These are phyloP conservation scores for Pestalotiopsis sp. DNA, from an alignment of 2,329 filamentous ascomycete species.

Conservation along the genomic window DNA sequence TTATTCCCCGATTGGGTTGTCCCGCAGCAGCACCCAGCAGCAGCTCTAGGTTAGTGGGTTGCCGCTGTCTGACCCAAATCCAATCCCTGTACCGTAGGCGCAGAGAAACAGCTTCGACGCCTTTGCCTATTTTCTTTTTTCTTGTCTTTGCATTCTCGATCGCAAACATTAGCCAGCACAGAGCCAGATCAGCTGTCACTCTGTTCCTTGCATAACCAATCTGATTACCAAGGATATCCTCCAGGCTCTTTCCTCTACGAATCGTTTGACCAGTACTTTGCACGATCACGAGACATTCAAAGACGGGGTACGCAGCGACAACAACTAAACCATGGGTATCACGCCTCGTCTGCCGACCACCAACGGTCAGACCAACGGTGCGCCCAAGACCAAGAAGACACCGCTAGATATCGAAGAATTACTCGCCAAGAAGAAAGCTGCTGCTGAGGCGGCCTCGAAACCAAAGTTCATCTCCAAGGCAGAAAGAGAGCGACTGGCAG, in stretches of 20 bases:
- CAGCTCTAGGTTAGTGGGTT: background rate
- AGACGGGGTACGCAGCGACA: background rate
- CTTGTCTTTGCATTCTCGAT: background rate
- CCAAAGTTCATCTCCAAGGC: constrained; percentile 78
- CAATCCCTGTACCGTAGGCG: background rate
- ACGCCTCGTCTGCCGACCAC: constrained; percentile 20
- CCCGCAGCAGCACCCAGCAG: background rate
- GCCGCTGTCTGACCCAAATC: background rate
- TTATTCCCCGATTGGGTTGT: background rate
- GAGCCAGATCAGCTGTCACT: background rate
- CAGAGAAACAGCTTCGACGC: background rate
- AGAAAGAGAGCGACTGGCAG: constrained; percentile 69
- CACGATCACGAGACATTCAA: background rate
- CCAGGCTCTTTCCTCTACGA: background rate
- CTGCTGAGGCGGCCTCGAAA: constrained; percentile 81
- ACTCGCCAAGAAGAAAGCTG: constrained; percentile 80
- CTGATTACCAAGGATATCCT: background rate
- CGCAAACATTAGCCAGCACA: background rate
- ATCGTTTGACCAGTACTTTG: background rate
- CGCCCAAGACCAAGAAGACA: constrained; percentile 16
- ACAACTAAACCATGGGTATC: constrained; percentile 22
- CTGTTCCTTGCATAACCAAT: background rate
- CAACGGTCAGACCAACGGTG: constrained; percentile 14
- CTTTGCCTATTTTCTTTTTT: background rate
- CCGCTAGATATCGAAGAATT: constrained; percentile 86